phyloP scores from a whole-genome alignment of 2,329 filamentous ascomycete genomes.

The Microcyclosporella mali region DNA sequence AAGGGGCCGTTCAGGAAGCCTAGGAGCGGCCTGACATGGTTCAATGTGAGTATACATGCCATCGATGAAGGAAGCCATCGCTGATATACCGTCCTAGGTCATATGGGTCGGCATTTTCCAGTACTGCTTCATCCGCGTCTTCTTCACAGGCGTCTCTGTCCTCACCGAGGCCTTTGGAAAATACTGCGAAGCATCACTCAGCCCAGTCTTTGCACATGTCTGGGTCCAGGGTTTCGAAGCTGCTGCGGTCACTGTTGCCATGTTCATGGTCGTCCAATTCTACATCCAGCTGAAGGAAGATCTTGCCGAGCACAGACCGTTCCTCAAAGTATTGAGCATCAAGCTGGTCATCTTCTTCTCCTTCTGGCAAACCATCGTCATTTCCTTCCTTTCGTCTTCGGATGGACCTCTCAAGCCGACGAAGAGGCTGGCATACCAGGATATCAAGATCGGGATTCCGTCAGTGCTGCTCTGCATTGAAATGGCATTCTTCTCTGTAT shows the following conservation, averaged over 20 bases:
- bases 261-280: conserved; percentile 85
- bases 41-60: conserved; percentile 54
- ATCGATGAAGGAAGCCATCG: neutral
- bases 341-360: conserved; percentile 88
- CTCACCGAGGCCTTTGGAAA: conserved; percentile 60
- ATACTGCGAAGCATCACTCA: conserved; percentile 75
- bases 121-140: conserved; percentile 74
- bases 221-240: conserved; percentile 73
- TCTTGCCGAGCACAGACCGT: conserved; percentile 62
- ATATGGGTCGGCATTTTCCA: conserved; percentile 79
- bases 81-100: conserved; percentile 43
- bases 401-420: conserved; percentile 59
- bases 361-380: conserved; percentile 70
- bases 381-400: conserved; percentile 56
- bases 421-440: conserved; percentile 59
- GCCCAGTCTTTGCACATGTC: conserved; percentile 72
- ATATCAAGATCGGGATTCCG: conserved; percentile 76
- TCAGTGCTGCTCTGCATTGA: conserved; percentile 72
- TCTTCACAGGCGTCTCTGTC: conserved; percentile 73
- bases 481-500: conserved; percentile 71
- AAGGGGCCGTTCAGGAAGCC: conserved; percentile 66
- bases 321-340: conserved; percentile 77
- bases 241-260: conserved; percentile 69
- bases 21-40: conserved; percentile 77
- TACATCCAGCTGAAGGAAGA: conserved; percentile 69